A percentile compares a stretch with the other conserved stretches of the same genome.
phyloP scores from a whole-genome alignment of 2,329 filamentous ascomycete species.

The Phaeosphaeriaceae sp. region DNA sequence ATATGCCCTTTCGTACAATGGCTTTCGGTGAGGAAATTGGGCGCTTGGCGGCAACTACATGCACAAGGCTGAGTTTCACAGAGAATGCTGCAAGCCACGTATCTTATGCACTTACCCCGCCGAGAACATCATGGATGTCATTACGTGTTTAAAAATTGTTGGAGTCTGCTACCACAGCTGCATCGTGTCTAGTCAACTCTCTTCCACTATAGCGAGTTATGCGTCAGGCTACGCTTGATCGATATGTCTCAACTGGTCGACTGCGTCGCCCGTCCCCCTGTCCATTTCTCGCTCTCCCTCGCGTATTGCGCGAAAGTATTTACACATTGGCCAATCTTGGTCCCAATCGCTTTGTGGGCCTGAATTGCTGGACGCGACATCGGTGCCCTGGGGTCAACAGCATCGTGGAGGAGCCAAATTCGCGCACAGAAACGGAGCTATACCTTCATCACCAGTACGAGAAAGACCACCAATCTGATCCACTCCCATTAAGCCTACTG shows the following conservation, averaged over 20 bases:
- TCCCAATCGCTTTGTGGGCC: not conserved
- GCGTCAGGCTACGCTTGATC: not conserved
- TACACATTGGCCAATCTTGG: constrained; percentile 1
- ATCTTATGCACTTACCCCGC: no score
- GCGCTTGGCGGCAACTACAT: no score
- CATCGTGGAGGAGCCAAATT: not conserved
- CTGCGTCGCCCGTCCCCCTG: not conserved
- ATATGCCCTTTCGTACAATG: no score
- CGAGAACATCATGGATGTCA: no score
- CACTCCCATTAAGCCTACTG: not conserved
- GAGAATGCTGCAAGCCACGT: no score
- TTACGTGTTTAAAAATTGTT: no score
- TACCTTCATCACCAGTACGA: not conserved
- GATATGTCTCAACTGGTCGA: not conserved
- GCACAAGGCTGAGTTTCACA: no score
- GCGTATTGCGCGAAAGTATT: not conserved
- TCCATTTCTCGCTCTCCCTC: not conserved
- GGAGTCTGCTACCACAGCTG: no score
- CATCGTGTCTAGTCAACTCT: no score
- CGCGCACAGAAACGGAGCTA: not conserved
- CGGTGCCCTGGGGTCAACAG: constrained; percentile 1
- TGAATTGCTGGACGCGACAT: not conserved
- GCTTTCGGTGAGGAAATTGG: no score
- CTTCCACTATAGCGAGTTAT: no score
- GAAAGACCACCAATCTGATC: not conserved